Conservation (phyloP, 1,284 basidiomycete genomes). For the Ceratobasidium sp. region DNA sequence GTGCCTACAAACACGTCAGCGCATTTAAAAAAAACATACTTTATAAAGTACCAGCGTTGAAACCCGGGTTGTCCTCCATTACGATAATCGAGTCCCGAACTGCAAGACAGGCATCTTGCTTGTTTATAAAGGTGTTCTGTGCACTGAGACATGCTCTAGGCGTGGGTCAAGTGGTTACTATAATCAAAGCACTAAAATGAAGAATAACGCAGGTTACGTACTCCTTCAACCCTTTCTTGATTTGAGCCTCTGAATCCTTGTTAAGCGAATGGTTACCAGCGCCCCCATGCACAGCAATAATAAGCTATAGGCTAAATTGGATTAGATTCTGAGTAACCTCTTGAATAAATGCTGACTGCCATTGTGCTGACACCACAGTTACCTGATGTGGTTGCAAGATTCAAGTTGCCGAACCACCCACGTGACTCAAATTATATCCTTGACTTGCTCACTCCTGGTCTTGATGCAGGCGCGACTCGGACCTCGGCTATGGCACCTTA, state of each 20-base stretch:
- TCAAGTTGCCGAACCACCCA: neutral
- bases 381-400: slow-evolving; percentile 16
- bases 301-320: slow-evolving; percentile 1
- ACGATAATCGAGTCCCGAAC: slow-evolving; percentile 67
- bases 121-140: slow-evolving; percentile 52
- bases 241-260: slow-evolving; percentile 60
- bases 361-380: neutral
- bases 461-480: slow-evolving; percentile 34
- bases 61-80: slow-evolving; percentile 70
- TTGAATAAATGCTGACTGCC: neutral
- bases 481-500: slow-evolving; percentile 8
- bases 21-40: neutral
- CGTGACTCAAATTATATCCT: slow-evolving; percentile 10
- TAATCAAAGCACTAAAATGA: neutral
- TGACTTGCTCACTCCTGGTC: slow-evolving; percentile 13
- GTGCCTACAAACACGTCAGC: slow-evolving; percentile 60
- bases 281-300: slow-evolving; percentile 70
- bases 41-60: slow-evolving; percentile 72
- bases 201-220: slow-evolving; percentile 54
- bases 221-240: slow-evolving; percentile 69
- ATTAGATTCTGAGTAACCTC: neutral
- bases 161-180: neutral
- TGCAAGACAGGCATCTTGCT: slow-evolving; percentile 58
- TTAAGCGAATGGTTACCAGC: slow-evolving; percentile 67
- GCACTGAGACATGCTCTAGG: slow-evolving; percentile 64